Evolutionary conservation across 108 stramenopile genomes (phyloP).

Genomic region (Cyclotella choctawhatcheeana): DNA sequence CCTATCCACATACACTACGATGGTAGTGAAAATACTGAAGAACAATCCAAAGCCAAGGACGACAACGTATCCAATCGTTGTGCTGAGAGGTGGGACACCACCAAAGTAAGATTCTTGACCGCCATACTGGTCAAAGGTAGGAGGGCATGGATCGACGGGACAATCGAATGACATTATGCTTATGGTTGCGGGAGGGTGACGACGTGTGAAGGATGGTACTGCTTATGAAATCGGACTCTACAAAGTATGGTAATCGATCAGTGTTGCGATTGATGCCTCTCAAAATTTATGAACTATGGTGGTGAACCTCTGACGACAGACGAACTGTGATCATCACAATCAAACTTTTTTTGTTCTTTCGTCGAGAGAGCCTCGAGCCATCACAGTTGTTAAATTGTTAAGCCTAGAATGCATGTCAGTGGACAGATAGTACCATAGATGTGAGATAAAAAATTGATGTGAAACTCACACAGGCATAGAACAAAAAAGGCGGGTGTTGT

Average conservation of each 20-base stretch:
- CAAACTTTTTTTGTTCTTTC: neutral
- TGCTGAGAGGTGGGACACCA: constrained; percentile 65
- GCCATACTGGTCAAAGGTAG: constrained; percentile 8
- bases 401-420: no score
- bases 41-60: constrained; percentile 87
- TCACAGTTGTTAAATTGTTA: no score
- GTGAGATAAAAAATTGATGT: no score
- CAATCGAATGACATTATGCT: neutral
- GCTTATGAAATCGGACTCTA: neutral
- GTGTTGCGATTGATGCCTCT: neutral
- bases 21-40: constrained; percentile 84
- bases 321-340: neutral
- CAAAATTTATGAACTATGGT: neutral
- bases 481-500: no score
- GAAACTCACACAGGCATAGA: no score
- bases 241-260: neutral
- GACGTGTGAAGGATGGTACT: neutral
- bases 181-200: neutral
- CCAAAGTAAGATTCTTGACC: constrained; percentile 78
- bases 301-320: neutral
- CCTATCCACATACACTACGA: constrained; percentile 75
- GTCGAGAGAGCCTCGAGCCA: neutral
- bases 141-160: constrained; percentile 17
- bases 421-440: no score
- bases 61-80: constrained; percentile 69